A percentile compares a stretch with the other conserved stretches of the same genome.
These are phyloP conservation scores for Dactylis glomerata DNA, from an alignment of 176 grass and related monocot species.

Conservation along the genomic window DNA sequence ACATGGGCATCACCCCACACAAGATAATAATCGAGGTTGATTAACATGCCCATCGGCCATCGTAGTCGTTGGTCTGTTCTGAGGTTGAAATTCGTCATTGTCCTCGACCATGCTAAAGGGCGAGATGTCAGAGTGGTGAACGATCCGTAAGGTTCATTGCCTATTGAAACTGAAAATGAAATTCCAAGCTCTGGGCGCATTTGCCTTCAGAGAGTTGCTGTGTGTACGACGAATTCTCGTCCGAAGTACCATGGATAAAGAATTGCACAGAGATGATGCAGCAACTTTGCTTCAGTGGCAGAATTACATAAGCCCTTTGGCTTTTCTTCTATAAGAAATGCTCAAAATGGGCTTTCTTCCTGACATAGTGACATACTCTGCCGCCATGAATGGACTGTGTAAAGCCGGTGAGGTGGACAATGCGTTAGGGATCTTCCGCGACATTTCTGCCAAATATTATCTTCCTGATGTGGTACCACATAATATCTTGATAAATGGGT, in stretches of 20 bases:
- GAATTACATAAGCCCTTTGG: conserved; percentile 57
- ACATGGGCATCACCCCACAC: too few relatives aligned
- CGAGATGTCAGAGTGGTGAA: too few relatives aligned
- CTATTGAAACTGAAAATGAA: too few relatives aligned
- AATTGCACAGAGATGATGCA: conserved; percentile 83
- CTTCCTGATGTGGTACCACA: conserved; percentile 91
- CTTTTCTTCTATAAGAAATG: conserved; percentile 84
- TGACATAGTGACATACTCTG: conserved; percentile 83
- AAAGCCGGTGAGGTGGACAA: conserved; percentile 58
- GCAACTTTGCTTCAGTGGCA: conserved; percentile 66
- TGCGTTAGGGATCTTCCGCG: conserved; percentile 57
- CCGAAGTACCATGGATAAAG: conserved; percentile 95
- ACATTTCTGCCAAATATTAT: conserved; percentile 63
- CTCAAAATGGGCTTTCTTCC: conserved; percentile 77
- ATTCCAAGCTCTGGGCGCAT: too few relatives aligned
- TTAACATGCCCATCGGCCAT: too few relatives aligned
- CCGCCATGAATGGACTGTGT: conserved; percentile 75
- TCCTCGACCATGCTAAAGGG: too few relatives aligned
- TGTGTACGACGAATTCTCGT: too few relatives aligned
- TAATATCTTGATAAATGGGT: conserved; percentile 95
- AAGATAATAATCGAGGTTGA: too few relatives aligned
- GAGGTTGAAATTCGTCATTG: too few relatives aligned
- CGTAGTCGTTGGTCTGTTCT: too few relatives aligned
- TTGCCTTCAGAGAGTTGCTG: too few relatives aligned
- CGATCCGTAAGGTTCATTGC: too few relatives aligned